A percentile compares a stretch with the other conserved stretches of the same genome.
Conservation (phyloP, 1,284 basidiomycete genomes). For the Trametes versicolor region DNA sequence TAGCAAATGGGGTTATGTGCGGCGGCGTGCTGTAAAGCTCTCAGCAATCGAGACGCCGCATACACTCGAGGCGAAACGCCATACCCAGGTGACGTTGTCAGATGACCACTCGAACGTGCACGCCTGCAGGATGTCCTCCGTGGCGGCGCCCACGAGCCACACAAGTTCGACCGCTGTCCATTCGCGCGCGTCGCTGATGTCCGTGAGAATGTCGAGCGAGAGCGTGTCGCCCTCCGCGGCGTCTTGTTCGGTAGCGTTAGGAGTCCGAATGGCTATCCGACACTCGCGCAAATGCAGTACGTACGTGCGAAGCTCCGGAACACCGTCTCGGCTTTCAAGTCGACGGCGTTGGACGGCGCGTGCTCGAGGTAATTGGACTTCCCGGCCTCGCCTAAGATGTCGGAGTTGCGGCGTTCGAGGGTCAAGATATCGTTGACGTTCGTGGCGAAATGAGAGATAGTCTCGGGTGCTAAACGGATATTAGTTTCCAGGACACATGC, state of each 20-base stretch:
- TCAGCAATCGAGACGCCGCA: conserved; percentile 5
- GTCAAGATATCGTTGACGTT: conserved; percentile 52
- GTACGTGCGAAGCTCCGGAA: conserved; percentile 60
- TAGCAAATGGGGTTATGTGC: conserved; percentile 33
- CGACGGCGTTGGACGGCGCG: conserved; percentile 65
- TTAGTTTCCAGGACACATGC: conserved; percentile 65
- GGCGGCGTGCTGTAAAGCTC: conserved; percentile 29
- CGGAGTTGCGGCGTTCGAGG: conserved; percentile 49
- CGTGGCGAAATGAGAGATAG: conserved; percentile 37
- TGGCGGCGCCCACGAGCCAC: conserved; percentile 54
- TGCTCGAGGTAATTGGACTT: conserved; percentile 53
- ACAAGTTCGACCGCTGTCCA: conserved; percentile 49
- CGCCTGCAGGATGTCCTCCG: conserved; percentile 49
- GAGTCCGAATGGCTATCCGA: conserved; percentile 5
- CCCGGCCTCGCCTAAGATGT: conserved; percentile 46
- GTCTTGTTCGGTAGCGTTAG: conserved; percentile 32
- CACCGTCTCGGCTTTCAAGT: conserved; percentile 55
- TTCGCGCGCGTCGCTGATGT: conserved; percentile 34
- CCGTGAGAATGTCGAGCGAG: conserved; percentile 52
- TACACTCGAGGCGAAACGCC: conserved; percentile 30
- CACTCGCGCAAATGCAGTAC: conserved; percentile 29
- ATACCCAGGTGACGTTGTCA: conserved; percentile 56
- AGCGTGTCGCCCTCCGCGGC: conserved; percentile 57
- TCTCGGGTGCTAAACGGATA: conserved; percentile 55
- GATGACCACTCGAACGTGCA: conserved; percentile 51